Evolutionary conservation across 2,329 filamentous ascomycete species (phyloP).

Genomic region (Fragosphaeria purpurea): DNA sequence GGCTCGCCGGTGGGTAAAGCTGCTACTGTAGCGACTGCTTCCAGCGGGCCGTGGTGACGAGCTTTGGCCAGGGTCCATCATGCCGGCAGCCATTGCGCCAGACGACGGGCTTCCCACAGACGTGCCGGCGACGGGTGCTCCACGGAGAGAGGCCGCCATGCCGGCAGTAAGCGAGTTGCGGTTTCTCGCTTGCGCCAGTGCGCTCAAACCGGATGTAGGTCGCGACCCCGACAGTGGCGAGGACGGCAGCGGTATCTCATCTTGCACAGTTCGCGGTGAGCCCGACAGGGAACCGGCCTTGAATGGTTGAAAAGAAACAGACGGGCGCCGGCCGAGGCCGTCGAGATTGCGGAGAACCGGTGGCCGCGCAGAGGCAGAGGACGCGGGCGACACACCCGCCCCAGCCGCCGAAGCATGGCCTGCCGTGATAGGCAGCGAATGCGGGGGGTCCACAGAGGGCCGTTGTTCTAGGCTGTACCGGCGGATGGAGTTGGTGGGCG

Average conservation of each 20-base stretch:
- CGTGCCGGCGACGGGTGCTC: constrained; percentile 47
- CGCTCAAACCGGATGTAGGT: constrained; percentile 36
- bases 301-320: constrained; percentile 88
- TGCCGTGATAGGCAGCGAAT: constrained; percentile 43
- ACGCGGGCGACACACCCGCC: not conserved
- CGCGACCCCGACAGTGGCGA: constrained; percentile 41
- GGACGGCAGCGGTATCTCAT: constrained; percentile 40
- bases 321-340: constrained; percentile 57
- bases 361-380: constrained; percentile 18
- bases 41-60: constrained; percentile 62
- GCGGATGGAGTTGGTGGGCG: constrained; percentile 39
- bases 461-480: constrained; percentile 33
- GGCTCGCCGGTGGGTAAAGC: constrained; percentile 76
- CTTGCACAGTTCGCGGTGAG: constrained; percentile 52
- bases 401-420: not conserved
- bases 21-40: constrained; percentile 83
- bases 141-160: constrained; percentile 63
- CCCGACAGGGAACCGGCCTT: constrained; percentile 92
- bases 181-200: constrained; percentile 51
- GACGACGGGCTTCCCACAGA: constrained; percentile 10
- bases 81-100: not conserved
- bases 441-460: constrained; percentile 27
- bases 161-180: constrained; percentile 64
- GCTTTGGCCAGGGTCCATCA: constrained; percentile 49
- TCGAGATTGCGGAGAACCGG: constrained; percentile 37